Conservation (phyloP, 2,329 filamentous ascomycete species). For the Penicillium sp. region DNA sequence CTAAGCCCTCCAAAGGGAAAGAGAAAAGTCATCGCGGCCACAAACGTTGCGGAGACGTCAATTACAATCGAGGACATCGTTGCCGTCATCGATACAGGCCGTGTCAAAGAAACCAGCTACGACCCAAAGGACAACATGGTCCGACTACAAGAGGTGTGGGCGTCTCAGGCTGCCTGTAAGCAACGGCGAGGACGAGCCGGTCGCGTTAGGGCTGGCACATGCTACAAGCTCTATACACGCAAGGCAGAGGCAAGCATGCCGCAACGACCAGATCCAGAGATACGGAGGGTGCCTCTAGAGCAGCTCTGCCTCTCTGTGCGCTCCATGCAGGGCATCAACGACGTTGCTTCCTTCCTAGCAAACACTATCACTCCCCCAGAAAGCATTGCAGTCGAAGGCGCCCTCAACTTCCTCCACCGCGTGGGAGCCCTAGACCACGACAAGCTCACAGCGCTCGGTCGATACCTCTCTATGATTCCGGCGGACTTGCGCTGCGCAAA, state of each 20-base stretch:
- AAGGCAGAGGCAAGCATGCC: slow-evolving; percentile 84
- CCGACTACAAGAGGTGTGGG: slow-evolving; percentile 92
- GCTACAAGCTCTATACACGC: slow-evolving; percentile 93
- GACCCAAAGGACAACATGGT: slow-evolving; percentile 93
- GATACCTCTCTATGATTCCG: slow-evolving; percentile 93
- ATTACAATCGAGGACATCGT: slow-evolving; percentile 99
- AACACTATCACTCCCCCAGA: slow-evolving; percentile 90
- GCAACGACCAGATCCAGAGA: slow-evolving; percentile 89
- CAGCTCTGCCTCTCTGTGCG: slow-evolving; percentile 93
- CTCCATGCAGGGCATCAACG: slow-evolving; percentile 82
- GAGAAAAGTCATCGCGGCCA: slow-evolving; percentile 90
- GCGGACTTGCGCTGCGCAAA: slow-evolving; percentile 92
- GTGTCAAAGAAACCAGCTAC: slow-evolving; percentile 95
- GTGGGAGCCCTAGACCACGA: slow-evolving; percentile 90
- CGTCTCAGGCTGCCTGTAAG: slow-evolving; percentile 90
- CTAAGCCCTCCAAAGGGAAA: slow-evolving; percentile 74
- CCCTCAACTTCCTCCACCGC: slow-evolving; percentile 74
- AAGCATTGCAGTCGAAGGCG: slow-evolving; percentile 81
- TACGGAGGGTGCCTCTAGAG: slow-evolving; percentile 88
- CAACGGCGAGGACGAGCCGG: slow-evolving; percentile 92
- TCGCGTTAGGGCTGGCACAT: slow-evolving; percentile 85
- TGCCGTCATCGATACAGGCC: slow-evolving; percentile 91
- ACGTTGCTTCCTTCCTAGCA: slow-evolving; percentile 80
- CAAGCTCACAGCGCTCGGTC: slow-evolving; percentile 86
- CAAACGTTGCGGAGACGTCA: slow-evolving; percentile 96